Conservation (phyloP, 208 protist genomes). For the Tetramitus jugosus region DNA sequence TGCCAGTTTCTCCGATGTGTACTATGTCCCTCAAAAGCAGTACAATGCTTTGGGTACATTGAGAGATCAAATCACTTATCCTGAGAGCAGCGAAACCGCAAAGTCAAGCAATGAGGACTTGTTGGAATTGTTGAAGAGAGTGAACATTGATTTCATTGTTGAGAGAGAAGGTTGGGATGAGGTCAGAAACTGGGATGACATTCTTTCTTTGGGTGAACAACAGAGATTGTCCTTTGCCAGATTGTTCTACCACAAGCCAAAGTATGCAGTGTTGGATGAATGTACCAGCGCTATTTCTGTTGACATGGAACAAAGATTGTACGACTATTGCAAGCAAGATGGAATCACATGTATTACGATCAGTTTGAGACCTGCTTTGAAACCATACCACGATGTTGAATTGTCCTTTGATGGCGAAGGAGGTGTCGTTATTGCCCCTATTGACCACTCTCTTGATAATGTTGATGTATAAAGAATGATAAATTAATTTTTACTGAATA, state of each 20-base stretch:
- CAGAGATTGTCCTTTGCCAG: conserved; percentile 71
- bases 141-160: conserved; percentile 9
- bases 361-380: conserved; percentile 59
- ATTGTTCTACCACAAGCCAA: conserved; percentile 68
- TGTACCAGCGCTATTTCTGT: conserved; percentile 65
- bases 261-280: conserved; percentile 76
- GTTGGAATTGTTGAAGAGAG: not conserved
- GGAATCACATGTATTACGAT: conserved; percentile 73
- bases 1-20: conserved; percentile 43
- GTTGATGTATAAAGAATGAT: too few relatives aligned
- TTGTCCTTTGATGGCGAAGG: conserved; percentile 63
- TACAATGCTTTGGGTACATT: conserved; percentile 67
- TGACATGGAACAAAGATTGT: conserved; percentile 58
- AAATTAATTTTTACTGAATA: too few relatives aligned
- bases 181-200: conserved; percentile 47
- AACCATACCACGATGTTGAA: conserved; percentile 65
- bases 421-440: not conserved
- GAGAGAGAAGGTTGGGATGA: conserved; percentile 37
- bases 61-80: conserved; percentile 75
- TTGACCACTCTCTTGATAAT: not conserved
- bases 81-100: conserved; percentile 15
- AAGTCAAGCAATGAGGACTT: conserved; percentile 19
- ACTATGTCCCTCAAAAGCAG: conserved; percentile 69
- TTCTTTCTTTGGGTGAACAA: conserved; percentile 62
- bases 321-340: conserved; percentile 53